Base-by-base conservation (phyloP, 805 yeast species). In the Priceomyces castillae region DNA sequence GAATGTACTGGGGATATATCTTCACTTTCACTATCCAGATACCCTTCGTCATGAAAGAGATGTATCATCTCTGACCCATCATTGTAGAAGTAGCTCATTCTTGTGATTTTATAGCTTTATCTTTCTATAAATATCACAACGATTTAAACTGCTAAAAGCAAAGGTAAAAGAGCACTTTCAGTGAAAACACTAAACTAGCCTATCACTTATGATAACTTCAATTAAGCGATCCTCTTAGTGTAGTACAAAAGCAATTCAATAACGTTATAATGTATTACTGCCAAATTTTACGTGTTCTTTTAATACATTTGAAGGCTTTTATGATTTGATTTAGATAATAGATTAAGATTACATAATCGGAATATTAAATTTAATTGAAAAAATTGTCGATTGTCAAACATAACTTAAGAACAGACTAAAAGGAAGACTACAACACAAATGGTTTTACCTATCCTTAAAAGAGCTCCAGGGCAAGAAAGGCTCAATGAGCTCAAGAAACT, bases 401-500 rank as follows among this genome's bases (percentile, higher is more conserved):
- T 22, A 7, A 22, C 6, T 9, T 22, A 9, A n/a, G 9, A 22
- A 22, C 9, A 22, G 25, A 22, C 6, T 22, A 6, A 22, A 22
- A n/a, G n/a, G n/a, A n/a, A n/a, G n/a, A 7, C 31, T 4, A 28
- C 15, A 28, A 5, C 15, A 5, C 15, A 17, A 28, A 37, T 34
- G 26, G 38, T 58, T 62, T 50, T 61, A 17, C 49, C 61, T 2
- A 45, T 62, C 28, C 55, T 66, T 46, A 61, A 53, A 56, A 75
- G 66, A 49, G 50, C 61, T 41, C 79, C 81, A 16, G 47, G 70
- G 1, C 54, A 59, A 47, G 65, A 62, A 40, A 76, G 87, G 58
- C 67, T 86, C 14, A 65, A 72, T 37, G 76, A 78, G 58, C 73
- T 82, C 20, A 75, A 80, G 45, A 74, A 83, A 57, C 61, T 82